Evolutionary conservation across 2,329 filamentous ascomycete genomes (phyloP).

Genomic region (Chaetomiaceae sp.): DNA sequence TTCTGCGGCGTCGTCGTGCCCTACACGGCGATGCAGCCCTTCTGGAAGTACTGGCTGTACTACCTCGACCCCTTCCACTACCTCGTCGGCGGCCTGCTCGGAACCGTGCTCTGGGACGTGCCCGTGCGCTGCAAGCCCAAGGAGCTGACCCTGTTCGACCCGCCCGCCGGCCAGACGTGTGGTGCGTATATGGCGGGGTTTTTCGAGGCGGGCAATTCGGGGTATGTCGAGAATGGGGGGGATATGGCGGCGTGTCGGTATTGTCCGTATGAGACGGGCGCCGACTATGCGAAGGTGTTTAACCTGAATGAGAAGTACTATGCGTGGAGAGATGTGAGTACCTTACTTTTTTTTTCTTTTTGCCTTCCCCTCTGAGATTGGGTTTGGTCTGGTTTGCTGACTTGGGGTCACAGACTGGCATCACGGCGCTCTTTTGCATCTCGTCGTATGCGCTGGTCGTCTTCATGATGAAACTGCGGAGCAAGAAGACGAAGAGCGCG

Average conservation of each 20-base stretch:
- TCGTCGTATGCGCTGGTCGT: conserved; percentile 1
- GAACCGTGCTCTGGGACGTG: neutral
- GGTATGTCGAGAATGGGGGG: neutral
- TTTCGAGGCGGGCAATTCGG: neutral
- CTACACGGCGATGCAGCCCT: conserved; percentile 4
- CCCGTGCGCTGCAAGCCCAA: neutral
- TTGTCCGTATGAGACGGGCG: conserved; percentile 2
- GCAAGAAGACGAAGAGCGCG: conserved; percentile 5
- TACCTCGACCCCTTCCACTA: conserved; percentile 8
- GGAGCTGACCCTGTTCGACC: neutral
- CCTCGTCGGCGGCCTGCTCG: conserved; percentile 2
- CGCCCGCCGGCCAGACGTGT: neutral
- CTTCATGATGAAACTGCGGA: conserved; percentile 5
- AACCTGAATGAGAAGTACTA: conserved; percentile 7
- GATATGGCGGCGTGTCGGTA: neutral
- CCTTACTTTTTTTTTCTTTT: no score
- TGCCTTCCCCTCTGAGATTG: neutral
- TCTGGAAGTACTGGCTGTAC: conserved; percentile 7
- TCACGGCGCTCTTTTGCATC: conserved; percentile 5
- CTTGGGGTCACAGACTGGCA: neutral
- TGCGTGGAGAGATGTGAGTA: conserved; percentile 5
- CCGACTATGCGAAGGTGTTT: conserved; percentile 2
- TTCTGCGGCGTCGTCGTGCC: conserved; percentile 6
- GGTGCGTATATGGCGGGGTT: neutral
- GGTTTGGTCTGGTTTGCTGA: neutral